Evolutionary conservation across 306 rosid species (phyloP), one percentile per base, ranked within the genome.

Genomic region (Quillaja saponaria): DNA sequence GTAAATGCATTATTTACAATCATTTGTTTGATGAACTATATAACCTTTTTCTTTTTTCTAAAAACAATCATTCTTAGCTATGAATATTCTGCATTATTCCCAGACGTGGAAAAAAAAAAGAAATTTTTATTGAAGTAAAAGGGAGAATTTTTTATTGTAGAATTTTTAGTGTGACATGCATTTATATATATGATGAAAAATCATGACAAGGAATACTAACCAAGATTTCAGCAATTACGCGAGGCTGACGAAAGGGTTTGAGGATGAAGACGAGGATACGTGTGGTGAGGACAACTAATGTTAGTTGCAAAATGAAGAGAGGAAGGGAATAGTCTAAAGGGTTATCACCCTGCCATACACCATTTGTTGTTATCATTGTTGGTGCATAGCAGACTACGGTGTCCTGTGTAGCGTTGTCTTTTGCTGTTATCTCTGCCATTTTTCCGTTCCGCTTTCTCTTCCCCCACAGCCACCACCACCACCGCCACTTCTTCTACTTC

Each of bases 341-440:
- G 63, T 88, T 91, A 39, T 91, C 96, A 4, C 98, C 98, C 69
- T 86, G 95, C 96, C 96, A 91, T n/a, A 91, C 61, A 14, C 98
- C 96, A 64, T 91, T 84, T 40, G 98, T 91, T 17, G 95, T 88
- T 34, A 91, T 79, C 98, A 88, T 84, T 16, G 85, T 81, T 4
- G 98, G 98, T 7, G 95, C 83, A 58, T 86, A 91, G 37, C 98
- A 91, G 0, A 91, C 84, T 34, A 86, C 84, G 0, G 76, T 58
- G 0, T 64, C 82, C 1, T 63, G 77, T 17, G 81, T 50, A 11
- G 9, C n/a, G 49, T 66, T 79, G 3, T 7, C 3, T 10, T 31
- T 4, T 1, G 44, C 7, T 10, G 4, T 0, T 14, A 3, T 0
- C 21, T 40, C 40, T 58, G 10, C 64, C 84, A 69, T 74, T 6